A percentile compares a stretch with the other conserved stretches of the same genome.
These are phyloP conservation scores for Daldinia sp. DNA, from an alignment of 2,329 filamentous ascomycete genomes.

Conservation along the genomic window DNA sequence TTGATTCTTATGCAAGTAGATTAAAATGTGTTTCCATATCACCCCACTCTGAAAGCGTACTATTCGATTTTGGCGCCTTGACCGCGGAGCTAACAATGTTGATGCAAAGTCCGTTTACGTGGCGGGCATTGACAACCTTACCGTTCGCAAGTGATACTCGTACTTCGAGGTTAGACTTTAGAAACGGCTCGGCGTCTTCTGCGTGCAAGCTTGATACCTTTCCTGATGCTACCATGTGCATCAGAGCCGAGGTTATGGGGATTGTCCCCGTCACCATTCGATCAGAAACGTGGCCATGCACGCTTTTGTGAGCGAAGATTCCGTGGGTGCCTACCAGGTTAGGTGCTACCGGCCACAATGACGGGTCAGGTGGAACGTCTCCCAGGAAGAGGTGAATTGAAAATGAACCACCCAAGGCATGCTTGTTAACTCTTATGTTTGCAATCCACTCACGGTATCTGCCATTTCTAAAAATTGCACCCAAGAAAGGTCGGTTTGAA, in stretches of 20 bases:
- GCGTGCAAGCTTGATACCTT: constrained; percentile 55
- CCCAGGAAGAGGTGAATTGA: constrained; percentile 78
- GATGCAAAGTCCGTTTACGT: constrained; percentile 54
- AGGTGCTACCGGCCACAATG: constrained; percentile 63
- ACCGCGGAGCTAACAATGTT: constrained; percentile 56
- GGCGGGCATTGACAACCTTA: constrained; percentile 43
- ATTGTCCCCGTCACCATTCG: constrained; percentile 61
- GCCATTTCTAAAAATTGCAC: constrained; percentile 54
- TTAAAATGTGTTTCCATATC: constrained; percentile 48
- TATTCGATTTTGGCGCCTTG: constrained; percentile 49
- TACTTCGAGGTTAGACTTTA: constrained; percentile 55
- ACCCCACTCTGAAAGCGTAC: constrained; percentile 57
- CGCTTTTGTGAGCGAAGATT: constrained; percentile 59
- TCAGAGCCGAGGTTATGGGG: constrained; percentile 64
- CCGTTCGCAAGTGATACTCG: constrained; percentile 51
- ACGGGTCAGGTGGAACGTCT: constrained; percentile 57
- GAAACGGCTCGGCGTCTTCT: constrained; percentile 56
- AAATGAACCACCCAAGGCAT: constrained; percentile 71
- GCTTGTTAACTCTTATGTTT: constrained; percentile 72
- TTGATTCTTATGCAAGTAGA: constrained; percentile 42
- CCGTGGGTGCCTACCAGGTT: constrained; percentile 73
- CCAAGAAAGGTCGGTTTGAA: constrained; percentile 45
- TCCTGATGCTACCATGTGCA: constrained; percentile 56
- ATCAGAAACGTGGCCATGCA: constrained; percentile 51
- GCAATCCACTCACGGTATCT: constrained; percentile 74